Conservation (phyloP, 768 basidiomycete genomes). For the Macrolepiota albuminosa region DNA sequence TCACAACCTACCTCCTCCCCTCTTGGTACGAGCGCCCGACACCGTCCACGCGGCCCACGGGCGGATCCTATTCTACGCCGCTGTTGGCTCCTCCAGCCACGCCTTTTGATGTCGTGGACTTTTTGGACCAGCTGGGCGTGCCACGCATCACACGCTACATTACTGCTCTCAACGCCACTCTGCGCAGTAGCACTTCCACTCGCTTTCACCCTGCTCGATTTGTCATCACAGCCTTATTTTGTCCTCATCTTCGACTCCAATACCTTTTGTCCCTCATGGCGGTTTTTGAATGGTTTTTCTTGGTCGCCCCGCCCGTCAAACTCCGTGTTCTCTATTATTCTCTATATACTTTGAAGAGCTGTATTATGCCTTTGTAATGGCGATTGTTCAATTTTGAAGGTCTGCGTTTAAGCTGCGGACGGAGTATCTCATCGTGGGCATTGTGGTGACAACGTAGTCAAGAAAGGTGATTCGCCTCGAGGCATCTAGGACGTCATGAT, state of each 20-base stretch:
- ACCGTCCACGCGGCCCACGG: background rate
- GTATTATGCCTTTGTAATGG: constrained; percentile 6
- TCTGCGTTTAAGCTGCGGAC: background rate
- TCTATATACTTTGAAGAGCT: constrained; percentile 7
- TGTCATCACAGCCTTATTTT: constrained; percentile 12
- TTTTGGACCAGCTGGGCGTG: background rate
- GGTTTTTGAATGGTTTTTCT: background rate
- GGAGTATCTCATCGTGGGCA: background rate
- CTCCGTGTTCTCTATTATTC: background rate
- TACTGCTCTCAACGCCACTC: background rate
- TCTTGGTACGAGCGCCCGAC: background rate
- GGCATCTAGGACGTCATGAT: background rate
- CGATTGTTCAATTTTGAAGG: background rate
- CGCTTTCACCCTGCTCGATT: constrained; percentile 14
- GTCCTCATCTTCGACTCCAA: background rate
- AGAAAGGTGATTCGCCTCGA: background rate
- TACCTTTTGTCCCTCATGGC: background rate
- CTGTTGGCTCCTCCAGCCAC: background rate
- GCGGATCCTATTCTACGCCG: background rate
- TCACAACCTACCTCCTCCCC: constrained; percentile 1
- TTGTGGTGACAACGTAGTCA: background rate
- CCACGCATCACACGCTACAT: background rate
- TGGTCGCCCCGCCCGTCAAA: background rate
- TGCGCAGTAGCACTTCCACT: constrained; percentile 4
- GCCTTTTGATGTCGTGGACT: background rate